Conservation (phyloP, 768 basidiomycete species). For the Russula dissimulans region DNA sequence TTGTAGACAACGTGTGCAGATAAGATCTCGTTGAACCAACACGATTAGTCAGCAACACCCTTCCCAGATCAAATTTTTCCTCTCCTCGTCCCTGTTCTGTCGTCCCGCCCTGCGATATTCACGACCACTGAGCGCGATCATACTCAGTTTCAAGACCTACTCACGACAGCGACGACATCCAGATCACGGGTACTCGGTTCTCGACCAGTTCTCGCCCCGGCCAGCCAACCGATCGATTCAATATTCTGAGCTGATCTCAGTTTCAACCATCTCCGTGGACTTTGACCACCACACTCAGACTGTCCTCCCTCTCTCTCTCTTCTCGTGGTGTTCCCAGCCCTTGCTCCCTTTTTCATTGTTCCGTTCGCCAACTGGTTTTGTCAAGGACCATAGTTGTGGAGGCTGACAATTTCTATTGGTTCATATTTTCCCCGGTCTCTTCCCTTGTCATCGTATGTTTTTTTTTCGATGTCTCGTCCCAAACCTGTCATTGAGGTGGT, state of each 20-base stretch:
- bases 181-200: not conserved
- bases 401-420: not conserved
- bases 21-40: not conserved
- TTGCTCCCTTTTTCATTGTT: not conserved
- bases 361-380: not conserved
- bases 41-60: conserved; percentile 1
- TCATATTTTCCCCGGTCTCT: not conserved
- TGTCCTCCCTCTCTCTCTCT: not conserved
- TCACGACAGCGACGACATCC: conserved; percentile 1
- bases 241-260: not conserved
- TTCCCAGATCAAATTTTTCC: not conserved
- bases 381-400: not conserved
- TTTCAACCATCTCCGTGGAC: not conserved
- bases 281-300: too few species aligned
- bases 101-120: conserved; percentile 1
- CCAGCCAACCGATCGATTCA: not conserved
- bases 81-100: not conserved
- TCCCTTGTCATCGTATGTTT: not conserved
- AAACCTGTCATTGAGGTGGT: not conserved
- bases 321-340: not conserved
- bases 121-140: not conserved
- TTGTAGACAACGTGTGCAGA: not conserved
- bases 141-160: not conserved
- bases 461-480: not conserved
- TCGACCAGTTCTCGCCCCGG: not conserved